phyloP scores from a whole-genome alignment of 805 yeast species.

The Metschnikowia henanensis region DNA sequence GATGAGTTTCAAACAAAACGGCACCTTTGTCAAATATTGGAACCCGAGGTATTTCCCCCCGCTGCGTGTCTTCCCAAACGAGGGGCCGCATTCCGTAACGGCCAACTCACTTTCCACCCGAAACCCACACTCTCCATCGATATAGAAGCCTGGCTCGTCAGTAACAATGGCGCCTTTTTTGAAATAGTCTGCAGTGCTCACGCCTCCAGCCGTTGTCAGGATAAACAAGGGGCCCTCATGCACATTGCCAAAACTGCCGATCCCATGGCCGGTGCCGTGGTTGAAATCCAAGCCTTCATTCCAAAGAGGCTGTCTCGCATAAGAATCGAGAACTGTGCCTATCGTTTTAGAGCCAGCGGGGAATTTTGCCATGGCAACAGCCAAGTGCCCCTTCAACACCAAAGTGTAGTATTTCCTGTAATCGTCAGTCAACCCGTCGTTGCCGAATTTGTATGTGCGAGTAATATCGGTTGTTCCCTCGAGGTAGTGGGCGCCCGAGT shows the following conservation, averaged over 20 bases:
- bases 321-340: conserved; percentile 73
- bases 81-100: conserved; percentile 44
- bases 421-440: conserved; percentile 22
- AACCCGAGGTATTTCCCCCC: conserved; percentile 36
- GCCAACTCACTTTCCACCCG: conserved; percentile 85
- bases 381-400: conserved; percentile 90
- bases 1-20: conserved; percentile 38
- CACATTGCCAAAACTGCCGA: conserved; percentile 88
- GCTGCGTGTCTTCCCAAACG: conserved; percentile 34
- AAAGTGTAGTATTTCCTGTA: conserved; percentile 76
- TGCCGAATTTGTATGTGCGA: conserved; percentile 71
- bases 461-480: conserved; percentile 98
- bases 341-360: conserved; percentile 62
- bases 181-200: conserved; percentile 45
- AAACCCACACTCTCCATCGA: conserved; percentile 87
- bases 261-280: conserved; percentile 98
- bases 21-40: conserved; percentile 43
- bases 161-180: conserved; percentile 70
- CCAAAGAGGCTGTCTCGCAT: conserved; percentile 86
- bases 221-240: conserved; percentile 95
- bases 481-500: conserved; percentile 87
- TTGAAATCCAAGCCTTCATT: conserved; percentile 79
- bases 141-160: conserved; percentile 94
- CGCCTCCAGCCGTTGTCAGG: conserved; percentile 52
- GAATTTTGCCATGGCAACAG: conserved; percentile 76